Base-by-base conservation (phyloP, 192 early-diverging fungal species). In the Mortierella antarctica region DNA sequence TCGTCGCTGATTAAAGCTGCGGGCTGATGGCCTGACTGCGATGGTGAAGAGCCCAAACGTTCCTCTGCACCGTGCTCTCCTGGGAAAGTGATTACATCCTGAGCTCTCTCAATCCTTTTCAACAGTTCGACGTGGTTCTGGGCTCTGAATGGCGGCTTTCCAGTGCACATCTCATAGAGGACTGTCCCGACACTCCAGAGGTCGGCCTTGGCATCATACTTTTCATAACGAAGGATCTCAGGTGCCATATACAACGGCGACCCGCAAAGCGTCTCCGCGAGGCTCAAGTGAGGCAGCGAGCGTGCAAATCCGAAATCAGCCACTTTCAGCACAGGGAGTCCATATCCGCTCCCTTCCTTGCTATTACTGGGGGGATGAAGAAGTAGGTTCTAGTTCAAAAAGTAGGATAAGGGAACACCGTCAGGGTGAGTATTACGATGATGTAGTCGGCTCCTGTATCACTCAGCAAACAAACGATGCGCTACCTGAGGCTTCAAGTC, bases 231-330 rank as follows among this genome's bases (percentile, higher is more conserved):
- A 39, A 96, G 79, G 44, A 96, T 95, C 70, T 96, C 95, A 2
- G 95, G 95, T 2, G 92, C 94, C 96, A 98, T 98, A 78, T 98
- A 98, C 13, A 99, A 88, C 8, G 98, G 98, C 14, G 95, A 97
- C 2, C 98, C 98, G 66, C 98, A 99, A 40, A 99, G 86, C 2
- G 97, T 99, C 49, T 96, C 94, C 0, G 96, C 97, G 62, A 99
- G 80, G n/a, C 92, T 93, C 6, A 93, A 88, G 13, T 87, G 86
- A 20, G 92, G 93, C 44, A 99, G 83, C 14, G 92, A 92, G 20
- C 98, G 89, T 3, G 98, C 97, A 86, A 99, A 99, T 12, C 98
- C 98, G 84, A 99, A 99, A 80, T 99, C 98, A 10, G 96, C 98
- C 13, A 99, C 89, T 70, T 99, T 97, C 13, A 99, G 84, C 39